Base-by-base conservation (phyloP, 2,329 filamentous ascomycete species). In the Juglanconis juglandina region DNA sequence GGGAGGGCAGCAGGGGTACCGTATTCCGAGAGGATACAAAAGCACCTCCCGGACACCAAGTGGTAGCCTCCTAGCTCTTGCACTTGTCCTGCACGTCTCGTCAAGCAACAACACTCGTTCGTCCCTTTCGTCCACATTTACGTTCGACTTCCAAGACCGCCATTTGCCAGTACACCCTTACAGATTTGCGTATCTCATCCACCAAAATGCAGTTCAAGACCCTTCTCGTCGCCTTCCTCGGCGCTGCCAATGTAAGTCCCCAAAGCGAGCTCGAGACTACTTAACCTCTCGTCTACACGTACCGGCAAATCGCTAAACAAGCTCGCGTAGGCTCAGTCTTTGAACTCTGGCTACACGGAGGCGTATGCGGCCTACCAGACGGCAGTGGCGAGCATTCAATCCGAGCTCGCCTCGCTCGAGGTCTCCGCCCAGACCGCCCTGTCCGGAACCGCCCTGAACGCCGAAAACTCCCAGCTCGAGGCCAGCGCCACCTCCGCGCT, bases 191-290 rank as follows among this genome's bases (percentile, higher is more conserved):
- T 35, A 17, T 17, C n/a, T n/a, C 24, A n/a, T 37, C 39, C 47
- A 17, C 42, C 51, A 57, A 53, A 33, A 61, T 63, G 62, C 57
- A 62, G 56, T 58, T 56, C 59, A 61, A 59, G 59, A 50, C 59
- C 30, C 33, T 56, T 13, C 9, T 62, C 13, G 35, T 55, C 33
- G 48, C 50, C 41, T n/a, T 55, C 35, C 30, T 63, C 35, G 51
- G 49, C 48, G 51, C 56, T 37, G 41, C 53, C 53, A 33, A 34
- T 47, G 59, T 56, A 53, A 8, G 52, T 54, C 24, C 2, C 2
- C 24, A 24, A 24, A 24, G 24, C 24, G 24, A 24, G 24, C 24
- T 24, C 24, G 9, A 24, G 14, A 8, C 14, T 9, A 17, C 14
- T 13, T 32, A 34, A 33, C 17, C 37, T 32, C 11, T 6, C 14